These are phyloP conservation scores for Phytophthora pluvialis DNA, from an alignment of 352 stramenopile genomes.

Conservation along the genomic window DNA sequence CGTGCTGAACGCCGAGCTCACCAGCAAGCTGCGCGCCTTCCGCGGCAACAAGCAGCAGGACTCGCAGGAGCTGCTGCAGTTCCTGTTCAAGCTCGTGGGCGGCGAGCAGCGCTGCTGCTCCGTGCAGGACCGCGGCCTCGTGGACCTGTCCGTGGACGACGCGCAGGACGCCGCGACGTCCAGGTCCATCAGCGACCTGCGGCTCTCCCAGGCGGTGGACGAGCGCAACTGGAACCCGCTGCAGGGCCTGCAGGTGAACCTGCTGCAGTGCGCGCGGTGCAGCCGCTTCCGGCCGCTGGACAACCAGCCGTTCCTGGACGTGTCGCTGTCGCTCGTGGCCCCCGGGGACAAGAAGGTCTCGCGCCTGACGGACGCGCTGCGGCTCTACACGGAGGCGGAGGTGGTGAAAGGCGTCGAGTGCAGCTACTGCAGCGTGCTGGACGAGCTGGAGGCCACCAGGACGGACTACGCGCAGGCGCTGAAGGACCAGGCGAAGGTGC, in stretches of 20 bases:
- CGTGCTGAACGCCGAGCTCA: slow-evolving; percentile 68
- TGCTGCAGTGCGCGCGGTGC: slow-evolving; percentile 79
- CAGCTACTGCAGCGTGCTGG: slow-evolving; percentile 65
- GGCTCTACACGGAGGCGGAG: slow-evolving; percentile 71
- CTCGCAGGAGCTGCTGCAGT: slow-evolving; percentile 86
- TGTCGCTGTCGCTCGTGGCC: slow-evolving; percentile 74
- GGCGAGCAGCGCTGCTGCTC: slow-evolving; percentile 62
- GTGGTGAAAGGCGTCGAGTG: slow-evolving; percentile 81
- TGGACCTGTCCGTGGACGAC: slow-evolving; percentile 45
- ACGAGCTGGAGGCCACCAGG: slow-evolving; percentile 55
- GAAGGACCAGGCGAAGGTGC: slow-evolving; percentile 24
- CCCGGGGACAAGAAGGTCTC: slow-evolving; percentile 41
- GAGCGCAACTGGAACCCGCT: slow-evolving; percentile 78
- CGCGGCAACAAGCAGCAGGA: slow-evolving; percentile 88
- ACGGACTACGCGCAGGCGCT: slow-evolving; percentile 34
- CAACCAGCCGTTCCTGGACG: slow-evolving; percentile 80
- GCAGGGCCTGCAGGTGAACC: slow-evolving; percentile 79
- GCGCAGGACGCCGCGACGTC: slow-evolving; percentile 6
- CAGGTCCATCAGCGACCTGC: slow-evolving; percentile 74
- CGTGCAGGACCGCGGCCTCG: slow-evolving; percentile 60
- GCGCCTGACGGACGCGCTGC: slow-evolving; percentile 62
- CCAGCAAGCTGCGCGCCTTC: slow-evolving; percentile 59
- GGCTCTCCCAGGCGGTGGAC: slow-evolving; percentile 68
- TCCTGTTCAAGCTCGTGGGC: slow-evolving; percentile 84
- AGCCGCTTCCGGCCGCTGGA: slow-evolving; percentile 68